Percentiles rank a stretch among this genome's conserved stretches.
phyloP scores from a whole-genome alignment of 805 yeast genomes.

The Pichia gijzeniarum region DNA sequence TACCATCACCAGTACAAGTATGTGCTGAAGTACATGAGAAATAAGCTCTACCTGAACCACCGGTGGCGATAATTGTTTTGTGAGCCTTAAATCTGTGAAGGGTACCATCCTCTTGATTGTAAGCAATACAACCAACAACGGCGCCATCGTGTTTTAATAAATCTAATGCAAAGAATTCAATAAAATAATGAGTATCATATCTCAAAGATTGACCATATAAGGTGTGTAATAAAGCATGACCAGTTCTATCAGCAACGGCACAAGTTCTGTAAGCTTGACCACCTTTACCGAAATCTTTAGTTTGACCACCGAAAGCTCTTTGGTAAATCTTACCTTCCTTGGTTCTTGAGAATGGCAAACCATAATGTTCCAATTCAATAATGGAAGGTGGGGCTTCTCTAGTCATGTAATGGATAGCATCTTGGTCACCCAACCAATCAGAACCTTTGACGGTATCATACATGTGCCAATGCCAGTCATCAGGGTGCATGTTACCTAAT shows the following conservation, averaged over 20 bases:
- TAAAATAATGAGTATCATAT: slow-evolving; percentile 96
- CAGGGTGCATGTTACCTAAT: slow-evolving; percentile 95
- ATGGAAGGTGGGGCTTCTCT: slow-evolving; percentile 95
- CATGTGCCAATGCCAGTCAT: slow-evolving; percentile 99
- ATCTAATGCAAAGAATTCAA: slow-evolving; percentile 94
- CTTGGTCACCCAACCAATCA: slow-evolving; percentile 99
- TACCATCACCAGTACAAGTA: slow-evolving; percentile 99
- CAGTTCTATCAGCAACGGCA: slow-evolving; percentile 99
- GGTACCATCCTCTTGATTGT: slow-evolving; percentile 98
- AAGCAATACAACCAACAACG: slow-evolving; percentile 95
- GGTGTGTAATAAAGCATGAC: slow-evolving; percentile 94
- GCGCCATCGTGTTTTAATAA: slow-evolving; percentile 91
- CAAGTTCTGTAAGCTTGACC: slow-evolving; percentile 99
- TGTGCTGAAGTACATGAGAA: slow-evolving; percentile 99
- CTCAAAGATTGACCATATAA: slow-evolving; percentile 93
- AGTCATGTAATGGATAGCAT: slow-evolving; percentile 98
- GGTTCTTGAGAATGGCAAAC: slow-evolving; percentile 97
- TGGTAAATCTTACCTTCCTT: slow-evolving; percentile 96
- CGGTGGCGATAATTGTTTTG: slow-evolving; percentile 94
- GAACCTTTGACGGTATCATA: slow-evolving; percentile 99
- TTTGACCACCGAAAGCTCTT: slow-evolving; percentile 98
- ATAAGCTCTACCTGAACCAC: slow-evolving; percentile 98
- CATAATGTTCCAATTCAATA: slow-evolving; percentile 95
- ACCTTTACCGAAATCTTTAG: slow-evolving; percentile 92
- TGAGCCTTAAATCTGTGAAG: slow-evolving; percentile 96